These are phyloP conservation scores for Rhytidhysteron rufulum DNA, from an alignment of 2,329 filamentous ascomycete species.

Conservation along the genomic window DNA sequence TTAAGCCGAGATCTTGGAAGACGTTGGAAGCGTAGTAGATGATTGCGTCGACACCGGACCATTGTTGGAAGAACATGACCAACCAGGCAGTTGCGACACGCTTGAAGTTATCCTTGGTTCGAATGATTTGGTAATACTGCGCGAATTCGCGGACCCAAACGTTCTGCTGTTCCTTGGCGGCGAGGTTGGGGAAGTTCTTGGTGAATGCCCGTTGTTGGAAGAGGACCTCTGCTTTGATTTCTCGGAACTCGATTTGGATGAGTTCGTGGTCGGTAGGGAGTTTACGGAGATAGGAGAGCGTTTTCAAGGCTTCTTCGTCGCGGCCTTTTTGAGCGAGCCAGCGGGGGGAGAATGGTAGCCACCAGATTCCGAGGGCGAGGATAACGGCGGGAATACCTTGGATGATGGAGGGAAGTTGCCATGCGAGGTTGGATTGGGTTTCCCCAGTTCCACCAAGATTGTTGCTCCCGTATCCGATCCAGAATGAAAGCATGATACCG, in stretches of 20 bases:
- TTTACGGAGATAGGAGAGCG: conserved; percentile 25
- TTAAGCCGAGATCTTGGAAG: conserved; percentile 57
- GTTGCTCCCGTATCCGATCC: conserved; percentile 27
- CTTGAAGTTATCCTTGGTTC: conserved; percentile 50
- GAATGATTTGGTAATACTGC: conserved; percentile 48
- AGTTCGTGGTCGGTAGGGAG: conserved; percentile 28
- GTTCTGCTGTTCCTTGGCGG: conserved; percentile 41
- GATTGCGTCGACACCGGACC: conserved; percentile 42
- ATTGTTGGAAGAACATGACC: conserved; percentile 50
- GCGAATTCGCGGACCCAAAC: conserved; percentile 45
- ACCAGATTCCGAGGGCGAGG: conserved; percentile 23
- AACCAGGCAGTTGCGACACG: conserved; percentile 43
- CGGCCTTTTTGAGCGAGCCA: conserved; percentile 24
- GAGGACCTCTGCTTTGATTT: conserved; percentile 46
- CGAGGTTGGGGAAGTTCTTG: conserved; percentile 44
- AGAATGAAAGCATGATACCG: conserved; percentile 29
- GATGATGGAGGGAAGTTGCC: conserved; percentile 23
- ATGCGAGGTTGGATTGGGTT: conserved; percentile 20
- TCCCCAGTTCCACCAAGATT: conserved; percentile 43
- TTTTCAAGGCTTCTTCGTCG: conserved; percentile 18
- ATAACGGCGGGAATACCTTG: conserved; percentile 22
- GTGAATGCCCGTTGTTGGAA: conserved; percentile 44
- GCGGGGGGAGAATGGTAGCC: conserved; percentile 22
- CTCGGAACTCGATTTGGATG: conserved; percentile 43
- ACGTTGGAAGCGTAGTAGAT: conserved; percentile 58